phyloP scores from a whole-genome alignment of 2,329 filamentous ascomycete species.

The Fusarium pseudonygamai region DNA sequence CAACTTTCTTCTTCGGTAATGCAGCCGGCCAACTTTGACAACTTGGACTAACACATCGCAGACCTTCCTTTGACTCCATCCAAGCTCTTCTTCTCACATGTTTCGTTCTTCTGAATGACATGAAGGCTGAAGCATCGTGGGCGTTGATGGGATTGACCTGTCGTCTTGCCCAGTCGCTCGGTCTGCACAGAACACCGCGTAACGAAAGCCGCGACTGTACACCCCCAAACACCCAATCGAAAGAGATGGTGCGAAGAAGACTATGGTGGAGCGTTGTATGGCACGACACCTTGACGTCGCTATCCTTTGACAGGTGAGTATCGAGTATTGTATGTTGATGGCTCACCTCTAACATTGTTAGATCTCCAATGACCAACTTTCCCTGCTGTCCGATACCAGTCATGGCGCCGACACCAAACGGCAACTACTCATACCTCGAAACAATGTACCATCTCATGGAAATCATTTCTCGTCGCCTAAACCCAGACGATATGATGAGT shows the following conservation, averaged over 20 bases:
- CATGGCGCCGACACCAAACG: constrained; percentile 52
- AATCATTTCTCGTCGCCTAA: constrained; percentile 66
- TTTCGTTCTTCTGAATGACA: constrained; percentile 73
- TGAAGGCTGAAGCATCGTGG: constrained; percentile 76
- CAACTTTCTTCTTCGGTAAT: constrained; percentile 68
- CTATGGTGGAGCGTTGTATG: constrained; percentile 74
- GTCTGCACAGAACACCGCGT: constrained; percentile 62
- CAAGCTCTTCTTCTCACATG: constrained; percentile 70
- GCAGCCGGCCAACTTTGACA: background rate
- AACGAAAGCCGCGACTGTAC: constrained; percentile 57
- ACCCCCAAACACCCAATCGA: constrained; percentile 57
- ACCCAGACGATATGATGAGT: constrained; percentile 62
- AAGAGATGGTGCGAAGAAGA: constrained; percentile 64
- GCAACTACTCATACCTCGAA: constrained; percentile 68
- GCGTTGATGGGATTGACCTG: constrained; percentile 71
- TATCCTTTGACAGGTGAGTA: constrained; percentile 70
- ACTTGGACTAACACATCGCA: constrained; percentile 38
- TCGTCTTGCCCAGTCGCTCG: constrained; percentile 71
- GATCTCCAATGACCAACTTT: constrained; percentile 71
- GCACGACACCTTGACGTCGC: constrained; percentile 72
- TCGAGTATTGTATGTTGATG: background rate
- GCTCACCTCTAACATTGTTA: constrained; percentile 39
- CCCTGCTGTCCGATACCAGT: constrained; percentile 64
- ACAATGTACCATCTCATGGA: constrained; percentile 73
- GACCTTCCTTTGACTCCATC: constrained; percentile 72